Evolutionary conservation across 148 eudicot species (phyloP).

Genomic region (Amaranthus cruentus): DNA sequence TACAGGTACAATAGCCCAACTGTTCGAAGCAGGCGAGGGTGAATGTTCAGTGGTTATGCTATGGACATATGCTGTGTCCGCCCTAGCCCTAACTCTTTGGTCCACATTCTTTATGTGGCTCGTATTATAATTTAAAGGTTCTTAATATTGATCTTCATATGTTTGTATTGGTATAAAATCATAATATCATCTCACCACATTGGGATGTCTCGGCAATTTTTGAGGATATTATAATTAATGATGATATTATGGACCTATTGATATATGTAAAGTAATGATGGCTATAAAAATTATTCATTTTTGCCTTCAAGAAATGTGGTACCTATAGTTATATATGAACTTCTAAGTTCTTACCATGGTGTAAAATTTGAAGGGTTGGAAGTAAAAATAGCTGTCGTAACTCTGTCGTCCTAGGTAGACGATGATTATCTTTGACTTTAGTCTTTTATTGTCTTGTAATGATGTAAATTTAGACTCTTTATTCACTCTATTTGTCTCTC

Average conservation of each 20-base stretch:
- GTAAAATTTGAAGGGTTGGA: not conserved
- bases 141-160: not conserved
- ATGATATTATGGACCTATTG: not conserved
- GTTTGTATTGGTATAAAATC: not conserved
- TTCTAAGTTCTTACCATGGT: not conserved
- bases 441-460: too few relatives aligned
- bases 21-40: conserved; percentile 28
- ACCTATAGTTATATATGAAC: not conserved
- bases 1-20: conserved; percentile 33
- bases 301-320: not conserved
- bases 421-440: too few relatives aligned
- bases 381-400: too few relatives aligned
- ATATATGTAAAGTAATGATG: not conserved
- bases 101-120: conserved; percentile 31
- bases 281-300: not conserved
- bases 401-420: too few relatives aligned
- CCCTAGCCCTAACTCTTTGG: conserved; percentile 36
- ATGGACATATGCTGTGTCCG: conserved; percentile 33
- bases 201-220: not conserved
- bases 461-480: too few relatives aligned
- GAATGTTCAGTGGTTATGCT: conserved; percentile 36
- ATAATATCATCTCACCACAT: conserved; percentile 2
- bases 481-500: too few relatives aligned
- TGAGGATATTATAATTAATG: not conserved
- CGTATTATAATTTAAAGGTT: conserved; percentile 12